phyloP scores from a whole-genome alignment of 768 basidiomycete species.

The Agrocybe praecox region DNA sequence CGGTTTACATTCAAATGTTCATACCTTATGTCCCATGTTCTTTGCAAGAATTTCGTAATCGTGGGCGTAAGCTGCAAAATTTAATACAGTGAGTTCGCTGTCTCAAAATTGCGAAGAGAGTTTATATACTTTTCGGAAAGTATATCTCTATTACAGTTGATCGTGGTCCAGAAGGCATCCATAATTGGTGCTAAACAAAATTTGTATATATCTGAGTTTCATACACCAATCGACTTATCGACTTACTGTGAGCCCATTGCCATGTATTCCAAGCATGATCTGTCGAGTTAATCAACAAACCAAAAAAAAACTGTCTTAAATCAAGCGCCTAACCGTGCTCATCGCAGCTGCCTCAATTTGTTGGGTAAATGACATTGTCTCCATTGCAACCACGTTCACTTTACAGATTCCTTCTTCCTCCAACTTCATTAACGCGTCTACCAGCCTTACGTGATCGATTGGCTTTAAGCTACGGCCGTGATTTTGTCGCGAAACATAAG shows the following conservation, averaged over 20 bases:
- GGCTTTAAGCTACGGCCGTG: constrained; percentile 39
- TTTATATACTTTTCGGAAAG: constrained; percentile 49
- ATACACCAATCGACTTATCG: not conserved
- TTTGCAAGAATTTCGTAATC: constrained; percentile 45
- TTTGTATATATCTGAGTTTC: not conserved
- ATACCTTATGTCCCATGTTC: constrained; percentile 43
- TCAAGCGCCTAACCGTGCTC: constrained; percentile 52
- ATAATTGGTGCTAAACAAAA: constrained; percentile 50
- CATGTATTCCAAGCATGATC: constrained; percentile 61
- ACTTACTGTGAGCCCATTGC: constrained; percentile 64
- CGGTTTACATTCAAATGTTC: not conserved
- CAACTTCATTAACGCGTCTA: constrained; percentile 48
- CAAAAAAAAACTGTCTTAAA: not conserved
- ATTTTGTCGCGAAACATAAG: constrained; percentile 65
- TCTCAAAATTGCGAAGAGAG: not conserved
- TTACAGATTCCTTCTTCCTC: constrained; percentile 52
- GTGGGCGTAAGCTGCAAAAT: constrained; percentile 29
- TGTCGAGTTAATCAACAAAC: not conserved
- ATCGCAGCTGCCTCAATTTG: constrained; percentile 62
- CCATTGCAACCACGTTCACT: constrained; percentile 43
- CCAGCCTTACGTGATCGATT: constrained; percentile 51
- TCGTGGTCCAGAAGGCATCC: constrained; percentile 66
- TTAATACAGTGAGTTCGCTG: not conserved
- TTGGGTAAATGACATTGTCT: constrained; percentile 54
- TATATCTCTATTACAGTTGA: constrained; percentile 75